Evolutionary conservation across 2,329 filamentous ascomycete genomes (phyloP), one percentile per base, ranked within the genome.

Genomic region (Cryphonectria carpinicola): DNA sequence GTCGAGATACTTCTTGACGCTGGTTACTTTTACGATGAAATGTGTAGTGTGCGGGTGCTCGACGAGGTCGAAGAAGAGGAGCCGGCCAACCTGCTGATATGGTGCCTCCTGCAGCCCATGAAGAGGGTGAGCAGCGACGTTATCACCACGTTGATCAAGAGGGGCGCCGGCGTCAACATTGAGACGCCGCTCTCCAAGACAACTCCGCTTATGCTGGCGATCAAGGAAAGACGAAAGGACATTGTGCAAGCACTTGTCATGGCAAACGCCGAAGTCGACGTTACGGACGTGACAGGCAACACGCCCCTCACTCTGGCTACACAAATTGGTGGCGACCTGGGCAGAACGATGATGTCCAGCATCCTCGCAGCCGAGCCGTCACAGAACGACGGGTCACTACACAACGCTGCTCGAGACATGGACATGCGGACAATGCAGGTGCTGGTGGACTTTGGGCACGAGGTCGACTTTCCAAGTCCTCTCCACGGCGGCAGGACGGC

Each of bases 331-430:
- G 87, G 87, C 19, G 84, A 88, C 0, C 73, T 87, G 17, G 84
- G 85, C 0, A 85, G 85, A 25, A 80, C 82, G 13, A 86, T 89
- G 78, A 85, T 89, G 85, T 80, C 82, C 1, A 84, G 83, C 66
- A 78, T 92, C 0, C 81, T 90, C 6, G 84, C 84, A 0, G 85
- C 87, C 0, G 86, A 87, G 28, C 86, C 88, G 0, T 84, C 86
- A 1, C 84, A 82, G 58, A 88, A 92, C 70, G 90, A 93, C 71
- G 89, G 90, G 0, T 91, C 89, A 1, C 81, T 93, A 3, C 90
- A 92, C 75, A 89, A 91, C 71, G 88, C 89, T 4, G 86, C 89
- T 0, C 82, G 87, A 17, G 84, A 87, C 63, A 81, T 92, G 28
- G 88, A 91, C 73, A 73, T 89, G 0, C 79, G 85, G 17, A 86